Evolutionary conservation across 2,329 filamentous ascomycete species (phyloP).

Genomic region (Cytospora piceicola): DNA sequence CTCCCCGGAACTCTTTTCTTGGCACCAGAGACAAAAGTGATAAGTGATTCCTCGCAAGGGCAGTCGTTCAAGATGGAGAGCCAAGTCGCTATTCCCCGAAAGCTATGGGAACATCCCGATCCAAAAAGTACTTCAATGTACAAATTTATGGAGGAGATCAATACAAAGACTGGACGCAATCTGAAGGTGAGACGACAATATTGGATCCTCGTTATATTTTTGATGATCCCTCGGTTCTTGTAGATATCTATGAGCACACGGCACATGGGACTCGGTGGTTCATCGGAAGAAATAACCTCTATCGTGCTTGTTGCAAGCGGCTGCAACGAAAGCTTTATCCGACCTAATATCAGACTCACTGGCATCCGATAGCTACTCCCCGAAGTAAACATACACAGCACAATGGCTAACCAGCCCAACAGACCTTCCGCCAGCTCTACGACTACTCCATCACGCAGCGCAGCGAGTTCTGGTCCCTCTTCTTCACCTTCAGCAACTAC

Average conservation of each 20-base stretch:
- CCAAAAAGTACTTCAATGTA: constrained; percentile 67
- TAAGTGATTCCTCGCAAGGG: too few species aligned
- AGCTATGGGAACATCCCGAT: constrained; percentile 70
- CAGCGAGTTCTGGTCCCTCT: constrained; percentile 65
- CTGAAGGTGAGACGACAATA: constrained; percentile 54
- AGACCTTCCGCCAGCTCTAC: constrained; percentile 73
- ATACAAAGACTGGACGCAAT: constrained; percentile 57
- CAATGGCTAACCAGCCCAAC: neutral
- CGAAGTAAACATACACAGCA: neutral
- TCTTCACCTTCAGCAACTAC: constrained; percentile 63
- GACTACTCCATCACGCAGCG: constrained; percentile 67
- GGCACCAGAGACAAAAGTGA: neutral
- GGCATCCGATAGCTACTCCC: neutral
- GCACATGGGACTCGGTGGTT: neutral
- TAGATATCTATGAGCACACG: neutral
- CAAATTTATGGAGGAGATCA: constrained; percentile 67
- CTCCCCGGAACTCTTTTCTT: neutral
- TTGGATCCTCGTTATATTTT: too few species aligned
- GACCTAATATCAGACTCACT: neutral
- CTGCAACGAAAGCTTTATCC: neutral
- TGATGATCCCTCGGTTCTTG: neutral
- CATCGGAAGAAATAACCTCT: neutral
- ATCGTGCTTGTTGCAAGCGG: neutral
- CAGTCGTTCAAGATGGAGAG: constrained; percentile 17
- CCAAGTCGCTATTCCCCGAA: constrained; percentile 51